Evolutionary conservation across 768 basidiomycete genomes (phyloP), one percentile per base, ranked within the genome.

Genomic region (Tubosaeta brunneosetosa): DNA sequence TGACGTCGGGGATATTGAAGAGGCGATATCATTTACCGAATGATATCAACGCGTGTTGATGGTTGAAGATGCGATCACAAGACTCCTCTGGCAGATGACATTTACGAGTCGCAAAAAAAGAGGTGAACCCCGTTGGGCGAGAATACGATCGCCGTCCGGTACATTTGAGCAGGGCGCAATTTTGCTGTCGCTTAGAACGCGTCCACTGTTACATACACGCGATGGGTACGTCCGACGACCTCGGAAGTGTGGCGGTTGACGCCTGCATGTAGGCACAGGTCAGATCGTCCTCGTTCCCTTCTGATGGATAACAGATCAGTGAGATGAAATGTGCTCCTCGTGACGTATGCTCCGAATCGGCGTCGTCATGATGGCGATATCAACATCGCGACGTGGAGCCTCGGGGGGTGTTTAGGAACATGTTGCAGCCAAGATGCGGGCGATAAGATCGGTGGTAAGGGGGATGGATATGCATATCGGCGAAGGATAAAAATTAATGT

Each of bases 341-440:
- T 53, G 46, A 47, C 41, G 47, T 44, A 56, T 62, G 40, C 58
- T 52, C 22, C 22, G 22, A 22, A 48, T 62, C 14, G 59, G 49
- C 25, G 36, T 37, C 25, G 55, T 55, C 19, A 49, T 38, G 10
- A 55, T 31, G 40, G 58, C 52, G 9, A 47, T 12, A 22, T 40
- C 38, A 40, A 31, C 8, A n/a, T 27, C 43, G 6, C 14, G 42
- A 2, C 40, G 42, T 11, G 22, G 45, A 55, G 57, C 36, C 47
- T 22, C 22, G 9, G 29, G 29, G 41, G 10, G 16, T 10, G 26
- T 40, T 38, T 34, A 12, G 58, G 43, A 32, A 56, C 19, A 2
- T 51, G 43, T 1, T 25, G 40, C 19, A 22, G 55, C 53, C 48
- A 51, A n/a, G 52, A 49, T 19, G 55, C 52, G 34, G 50, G 54